Evolutionary conservation across 225 moss, liverwort and hornwort species (phyloP), one percentile per base, ranked within the genome.

Genomic region (Anthoceros angustus): DNA sequence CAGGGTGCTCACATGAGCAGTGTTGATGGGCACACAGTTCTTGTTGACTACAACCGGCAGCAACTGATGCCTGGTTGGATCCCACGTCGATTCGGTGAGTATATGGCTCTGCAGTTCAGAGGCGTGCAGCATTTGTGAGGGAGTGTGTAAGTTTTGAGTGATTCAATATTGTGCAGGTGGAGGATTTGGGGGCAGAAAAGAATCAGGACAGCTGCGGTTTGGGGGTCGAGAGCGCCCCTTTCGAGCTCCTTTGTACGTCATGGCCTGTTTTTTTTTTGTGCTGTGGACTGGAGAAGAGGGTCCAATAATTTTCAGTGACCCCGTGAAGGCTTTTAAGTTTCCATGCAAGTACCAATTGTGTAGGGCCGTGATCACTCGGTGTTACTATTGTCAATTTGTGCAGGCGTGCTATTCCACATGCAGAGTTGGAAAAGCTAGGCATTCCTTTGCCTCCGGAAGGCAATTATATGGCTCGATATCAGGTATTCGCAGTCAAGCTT

Each of bases 11-110:
- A 92, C 67, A 73, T 78, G 64, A 75, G 63, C 18, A 69, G 77
- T 40, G 61, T 92, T 75, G 83, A 92, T 82, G 87, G 87, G 62
- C 72, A 74, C 67, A 72, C 69, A 45, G 84, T 92, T 64, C 73
- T 98, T 71, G 92, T 98, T 65, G 98, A 98, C 65, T 98, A 92
- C 68, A 92, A 92, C 71, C 91, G 98, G 62, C 98, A 98, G 63
- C 89, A 92, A 50, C 72, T 98, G 70, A 98, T 98, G 95, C 69
- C 83, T 65, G 88, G 95, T 66, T 98, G 95, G 95, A 98, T 98
- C 63, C 91, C 95, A 66, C 88, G 95, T 49, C 88, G 95, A 72
- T 75, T 98, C 72, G 95, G 95, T 95, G 70, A 63, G 80, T 41
- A 23, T 41, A 38, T 42, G 6, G 38, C 10, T 65, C 25, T 24